Evolutionary conservation across 495 filamentous ascomycete species (phyloP).

Genomic region (Aspergillus ellipticus): DNA sequence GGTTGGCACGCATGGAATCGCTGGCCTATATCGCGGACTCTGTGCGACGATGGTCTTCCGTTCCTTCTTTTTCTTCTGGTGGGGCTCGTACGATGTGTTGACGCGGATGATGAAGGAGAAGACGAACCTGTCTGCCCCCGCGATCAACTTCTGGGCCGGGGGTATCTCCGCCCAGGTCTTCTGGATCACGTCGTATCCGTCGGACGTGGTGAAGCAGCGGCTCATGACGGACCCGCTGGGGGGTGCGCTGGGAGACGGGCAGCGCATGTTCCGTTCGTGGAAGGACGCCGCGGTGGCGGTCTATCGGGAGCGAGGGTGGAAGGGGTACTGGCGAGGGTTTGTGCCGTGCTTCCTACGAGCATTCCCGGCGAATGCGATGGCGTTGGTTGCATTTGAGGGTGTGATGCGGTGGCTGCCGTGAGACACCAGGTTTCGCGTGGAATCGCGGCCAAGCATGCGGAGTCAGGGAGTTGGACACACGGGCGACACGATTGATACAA

Average conservation of each 20-base stretch:
- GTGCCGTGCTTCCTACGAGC: slow-evolving; percentile 88
- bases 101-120: slow-evolving; percentile 60
- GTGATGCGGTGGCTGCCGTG: slow-evolving; percentile 76
- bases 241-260: slow-evolving; percentile 61
- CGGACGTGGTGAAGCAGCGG: slow-evolving; percentile 95
- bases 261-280: slow-evolving; percentile 71
- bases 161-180: slow-evolving; percentile 89
- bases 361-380: slow-evolving; percentile 95
- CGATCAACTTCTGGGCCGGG: slow-evolving; percentile 95
- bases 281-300: slow-evolving; percentile 74
- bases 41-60: slow-evolving; percentile 83
- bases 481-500: too few relatives aligned
- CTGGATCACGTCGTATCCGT: slow-evolving; percentile 88
- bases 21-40: slow-evolving; percentile 81
- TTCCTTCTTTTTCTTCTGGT: slow-evolving; percentile 96
- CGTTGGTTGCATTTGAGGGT: slow-evolving; percentile 87
- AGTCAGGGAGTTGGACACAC: too few relatives aligned
- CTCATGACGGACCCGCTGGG: slow-evolving; percentile 93
- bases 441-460: background rate
- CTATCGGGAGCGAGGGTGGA: slow-evolving; percentile 67
- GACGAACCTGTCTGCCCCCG: slow-evolving; percentile 70
- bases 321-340: slow-evolving; percentile 91
- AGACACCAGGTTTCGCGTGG: slow-evolving; percentile 1
- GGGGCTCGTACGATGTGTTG: slow-evolving; percentile 85
- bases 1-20: slow-evolving; percentile 62